Percentiles rank a stretch among this genome's conserved stretches.
Evolutionary conservation across 2,329 filamentous ascomycete genomes (phyloP).

Genomic region (Penicillium sclerotigenum): DNA sequence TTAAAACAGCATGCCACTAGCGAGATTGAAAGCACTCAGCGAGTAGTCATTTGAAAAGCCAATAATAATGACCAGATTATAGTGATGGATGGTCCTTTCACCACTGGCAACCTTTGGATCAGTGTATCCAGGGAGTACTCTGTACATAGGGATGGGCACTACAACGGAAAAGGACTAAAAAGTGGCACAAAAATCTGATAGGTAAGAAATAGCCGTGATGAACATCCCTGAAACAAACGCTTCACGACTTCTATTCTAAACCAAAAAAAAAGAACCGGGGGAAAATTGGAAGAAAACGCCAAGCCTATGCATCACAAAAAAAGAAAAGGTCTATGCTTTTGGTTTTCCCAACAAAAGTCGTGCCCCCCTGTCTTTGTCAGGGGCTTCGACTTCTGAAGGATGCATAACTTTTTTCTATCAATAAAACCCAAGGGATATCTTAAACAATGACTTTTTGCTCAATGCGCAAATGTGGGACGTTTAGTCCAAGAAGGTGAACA

Average conservation of each 20-base stretch:
- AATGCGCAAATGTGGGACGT: slow-evolving; percentile 5
- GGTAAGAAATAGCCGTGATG: background rate
- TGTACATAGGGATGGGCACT: background rate
- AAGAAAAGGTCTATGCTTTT: slow-evolving; percentile 12
- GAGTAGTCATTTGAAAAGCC: too few species aligned
- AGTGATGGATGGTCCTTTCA: background rate
- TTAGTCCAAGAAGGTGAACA: slow-evolving; percentile 91
- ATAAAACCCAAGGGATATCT: slow-evolving; percentile 25
- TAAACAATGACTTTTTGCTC: slow-evolving; percentile 20
- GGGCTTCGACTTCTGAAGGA: background rate
- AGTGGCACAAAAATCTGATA: background rate
- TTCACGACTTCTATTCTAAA: slow-evolving; percentile 13
- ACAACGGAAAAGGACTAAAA: background rate
- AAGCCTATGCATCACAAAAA: slow-evolving; percentile 21
- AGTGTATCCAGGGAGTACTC: too few species aligned
- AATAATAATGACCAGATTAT: background rate
- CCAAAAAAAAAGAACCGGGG: background rate
- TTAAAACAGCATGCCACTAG: too few species aligned
- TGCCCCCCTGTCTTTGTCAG: background rate
- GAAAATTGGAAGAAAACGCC: slow-evolving; percentile 17
- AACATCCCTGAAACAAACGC: slow-evolving; percentile 4
- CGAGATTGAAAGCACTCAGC: too few species aligned
- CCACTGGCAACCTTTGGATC: background rate
- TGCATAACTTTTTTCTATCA: slow-evolving; percentile 23
- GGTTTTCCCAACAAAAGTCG: background rate